Evolutionary conservation across 805 yeast species (phyloP), one percentile per base, ranked within the genome.

Genomic region (Sugiyamaella smithiae): DNA sequence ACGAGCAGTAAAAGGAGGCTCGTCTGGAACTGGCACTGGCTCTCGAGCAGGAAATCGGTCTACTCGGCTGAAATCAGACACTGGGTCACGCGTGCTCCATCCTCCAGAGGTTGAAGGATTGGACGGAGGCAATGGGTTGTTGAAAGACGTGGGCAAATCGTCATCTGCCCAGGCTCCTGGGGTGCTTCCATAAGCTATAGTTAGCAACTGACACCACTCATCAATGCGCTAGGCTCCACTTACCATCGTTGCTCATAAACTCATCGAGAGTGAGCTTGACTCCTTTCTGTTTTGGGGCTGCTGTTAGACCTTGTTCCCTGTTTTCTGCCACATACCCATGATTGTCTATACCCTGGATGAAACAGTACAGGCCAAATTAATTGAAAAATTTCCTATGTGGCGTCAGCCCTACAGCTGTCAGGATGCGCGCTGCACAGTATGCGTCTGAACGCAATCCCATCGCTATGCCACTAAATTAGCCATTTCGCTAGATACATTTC

Each of bases 1-100:
- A 66, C 88, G 81, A n/a, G 96, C 97, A 61, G 86, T 84, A 76
- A 69, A 93, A 47, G 99, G 99, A 16, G 97, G 89, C 45, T 71
- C 76, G 60, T 88, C 91, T 40, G 99, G 99, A 52, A 93, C 76
- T 37, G 96, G 96, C 58, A 71, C 85, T 64, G 84, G 90, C 31
- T 72, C 75, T 68, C 87, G 74, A 14, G 54, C 28, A 9, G 46
- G 36, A 20, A 16, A 33, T 22, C 43, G 48, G 44, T 12, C 46
- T 26, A n/a, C 23, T 2, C 48, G 26, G 24, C n/a, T 23, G 20
- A 6, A 45, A 4, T 43, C 25, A 14, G 40, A 25, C 36, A 14
- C 33, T 16, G 22, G 72, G 53, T 69, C 74, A 51, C 65, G 56
- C 45, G 67, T 58, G 37, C 68, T 52, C 46, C 52, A 17, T 62